Conservation (phyloP, 2,329 filamentous ascomycete genomes). For the Cercospora nicotianae region DNA sequence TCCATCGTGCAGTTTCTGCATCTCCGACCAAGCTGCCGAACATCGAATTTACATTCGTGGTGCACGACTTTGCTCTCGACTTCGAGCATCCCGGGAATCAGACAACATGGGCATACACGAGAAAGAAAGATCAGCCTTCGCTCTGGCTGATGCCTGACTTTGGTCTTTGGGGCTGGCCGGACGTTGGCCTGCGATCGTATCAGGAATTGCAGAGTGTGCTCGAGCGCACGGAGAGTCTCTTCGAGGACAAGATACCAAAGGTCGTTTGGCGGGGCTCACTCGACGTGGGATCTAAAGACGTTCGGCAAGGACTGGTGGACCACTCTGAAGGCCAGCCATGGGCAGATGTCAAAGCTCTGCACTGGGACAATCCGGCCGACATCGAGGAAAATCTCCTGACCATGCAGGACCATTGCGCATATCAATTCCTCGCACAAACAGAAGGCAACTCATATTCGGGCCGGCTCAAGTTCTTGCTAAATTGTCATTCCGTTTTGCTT, state of each 20-base stretch:
- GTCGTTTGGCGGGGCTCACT: slow-evolving; percentile 36
- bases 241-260: slow-evolving; percentile 31
- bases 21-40: slow-evolving; percentile 45
- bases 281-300: slow-evolving; percentile 31
- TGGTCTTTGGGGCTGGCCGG: slow-evolving; percentile 53
- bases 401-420: slow-evolving; percentile 34
- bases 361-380: slow-evolving; percentile 27
- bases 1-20: slow-evolving; percentile 48
- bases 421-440: slow-evolving; percentile 34
- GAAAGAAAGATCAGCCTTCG: slow-evolving; percentile 38
- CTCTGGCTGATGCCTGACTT: slow-evolving; percentile 56
- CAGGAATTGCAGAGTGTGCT: slow-evolving; percentile 23
- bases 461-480: slow-evolving; percentile 37
- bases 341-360: slow-evolving; percentile 40
- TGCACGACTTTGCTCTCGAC: slow-evolving; percentile 45
- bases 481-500: slow-evolving; percentile 36
- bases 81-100: slow-evolving; percentile 22
- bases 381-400: slow-evolving; percentile 29
- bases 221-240: slow-evolving; percentile 26
- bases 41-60: slow-evolving; percentile 48
- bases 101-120: slow-evolving; percentile 32
- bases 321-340: slow-evolving; percentile 37
- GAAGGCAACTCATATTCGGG: slow-evolving; percentile 37
- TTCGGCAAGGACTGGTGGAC: slow-evolving; percentile 36
- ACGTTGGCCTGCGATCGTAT: slow-evolving; percentile 38